Evolutionary conservation across 2,329 filamentous ascomycete species (phyloP), one percentile per base, ranked within the genome.

Genomic region (Sclerotinia sclerotiorum): DNA sequence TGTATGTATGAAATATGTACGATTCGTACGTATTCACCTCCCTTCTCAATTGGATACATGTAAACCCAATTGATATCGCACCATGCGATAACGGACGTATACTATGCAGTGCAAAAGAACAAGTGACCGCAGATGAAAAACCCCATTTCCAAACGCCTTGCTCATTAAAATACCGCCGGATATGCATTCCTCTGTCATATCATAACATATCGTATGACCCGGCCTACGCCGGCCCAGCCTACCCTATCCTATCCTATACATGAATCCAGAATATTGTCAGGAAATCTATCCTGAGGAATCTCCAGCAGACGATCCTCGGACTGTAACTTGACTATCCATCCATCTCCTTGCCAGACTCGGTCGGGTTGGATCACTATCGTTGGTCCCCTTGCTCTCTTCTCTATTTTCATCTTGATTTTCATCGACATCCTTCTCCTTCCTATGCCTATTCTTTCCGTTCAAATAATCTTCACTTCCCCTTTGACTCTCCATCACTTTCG

Each of bases 341-440:
- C 67, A 69, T 27, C 49, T 66, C 35, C 62, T 66, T 21, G 21
- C 51, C 2, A 67, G 19, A 32, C 54, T 63, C 32, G 64, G 63
- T 11, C 68, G 63, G 39, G 27, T 48, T 29, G 42, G 32, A 7
- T 44, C 29, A 21, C 55, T 49, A n/a, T 49, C 56, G 21, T 72
- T 61, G 70, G 65, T 60, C 68, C 70, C 57, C 72, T 71, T 49
- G 32, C 65, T 69, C 69, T 69, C 39, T 70, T 55, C 42, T 46
- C 55, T 32, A 70, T 60, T 27, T 15, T 52, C 63, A 71, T 56
- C 63, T 69, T 68, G 13, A 65, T 60, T 68, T 69, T 68, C n/a
- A 65, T 60, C 66, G 24, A 19, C 57, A 17, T 54, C 27, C 44
- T 39, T 29, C 64, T 67, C 44, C 63, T 66, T 17, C 39, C 39